phyloP scores from a whole-genome alignment of 1,284 basidiomycete species.

The Microbotryomycetes sp. region DNA sequence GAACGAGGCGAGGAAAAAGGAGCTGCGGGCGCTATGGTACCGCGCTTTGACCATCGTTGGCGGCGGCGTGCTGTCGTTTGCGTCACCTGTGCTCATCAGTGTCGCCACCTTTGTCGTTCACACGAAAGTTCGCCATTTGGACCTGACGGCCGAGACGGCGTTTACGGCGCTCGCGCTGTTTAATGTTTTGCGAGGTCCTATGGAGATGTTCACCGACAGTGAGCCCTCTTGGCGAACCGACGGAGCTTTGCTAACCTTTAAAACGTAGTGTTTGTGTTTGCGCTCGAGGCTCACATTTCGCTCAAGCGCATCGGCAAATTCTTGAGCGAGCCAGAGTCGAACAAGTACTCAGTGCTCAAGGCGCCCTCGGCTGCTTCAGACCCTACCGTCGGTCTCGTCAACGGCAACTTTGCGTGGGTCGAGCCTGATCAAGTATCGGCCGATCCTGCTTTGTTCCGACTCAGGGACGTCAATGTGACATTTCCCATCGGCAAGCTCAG shows the following conservation, averaged over 20 bases:
- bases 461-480: constrained; percentile 49
- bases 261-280: constrained; percentile 43
- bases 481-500: constrained; percentile 51
- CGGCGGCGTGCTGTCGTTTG: constrained; percentile 42
- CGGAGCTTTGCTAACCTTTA: neutral
- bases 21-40: constrained; percentile 44
- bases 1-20: constrained; percentile 43
- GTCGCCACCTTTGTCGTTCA: constrained; percentile 37
- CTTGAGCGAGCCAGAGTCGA: constrained; percentile 50
- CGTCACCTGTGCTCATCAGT: constrained; percentile 27
- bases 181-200: constrained; percentile 45
- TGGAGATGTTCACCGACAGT: constrained; percentile 32
- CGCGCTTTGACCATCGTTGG: constrained; percentile 44
- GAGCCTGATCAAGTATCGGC: constrained; percentile 29
- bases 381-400: constrained; percentile 47
- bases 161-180: constrained; percentile 51
- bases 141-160: constrained; percentile 43
- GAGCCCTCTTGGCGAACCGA: neutral
- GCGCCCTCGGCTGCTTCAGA: constrained; percentile 37
- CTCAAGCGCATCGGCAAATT: constrained; percentile 44
- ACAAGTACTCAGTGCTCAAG: constrained; percentile 48
- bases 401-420: constrained; percentile 44
- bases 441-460: constrained; percentile 39
- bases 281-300: constrained; percentile 45
- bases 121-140: constrained; percentile 42